phyloP scores from a whole-genome alignment of 2,329 filamentous ascomycete genomes.

The Colletotrichum sp. region DNA sequence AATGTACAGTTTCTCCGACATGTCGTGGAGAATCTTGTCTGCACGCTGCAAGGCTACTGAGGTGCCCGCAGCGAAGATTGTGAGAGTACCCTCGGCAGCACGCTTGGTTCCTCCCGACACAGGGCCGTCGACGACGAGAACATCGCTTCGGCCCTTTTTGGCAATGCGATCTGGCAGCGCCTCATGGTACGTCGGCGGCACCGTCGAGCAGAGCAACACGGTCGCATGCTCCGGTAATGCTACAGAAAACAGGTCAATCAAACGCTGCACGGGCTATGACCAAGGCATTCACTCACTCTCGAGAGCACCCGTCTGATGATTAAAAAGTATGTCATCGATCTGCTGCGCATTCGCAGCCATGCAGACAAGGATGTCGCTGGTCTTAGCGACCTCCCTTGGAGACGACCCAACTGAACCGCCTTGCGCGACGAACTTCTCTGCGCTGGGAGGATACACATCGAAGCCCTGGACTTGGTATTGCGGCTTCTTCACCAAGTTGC shows the following conservation, averaged over 20 bases:
- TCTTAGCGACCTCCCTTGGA: constrained; percentile 29
- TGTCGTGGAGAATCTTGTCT: constrained; percentile 57
- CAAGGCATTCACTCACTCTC: background rate
- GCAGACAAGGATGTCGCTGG: constrained; percentile 35
- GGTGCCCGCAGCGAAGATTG: constrained; percentile 65
- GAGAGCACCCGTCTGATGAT: constrained; percentile 28
- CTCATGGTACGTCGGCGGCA: constrained; percentile 33
- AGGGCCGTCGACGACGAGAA: constrained; percentile 70
- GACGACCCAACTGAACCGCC: constrained; percentile 24
- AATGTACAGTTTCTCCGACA: constrained; percentile 62
- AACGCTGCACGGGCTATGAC: background rate
- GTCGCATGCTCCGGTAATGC: constrained; percentile 18
- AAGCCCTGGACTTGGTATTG: constrained; percentile 34
- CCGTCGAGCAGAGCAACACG: constrained; percentile 38
- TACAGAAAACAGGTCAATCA: background rate
- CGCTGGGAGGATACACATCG: constrained; percentile 32
- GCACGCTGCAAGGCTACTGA: constrained; percentile 55
- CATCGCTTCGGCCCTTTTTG: constrained; percentile 10
- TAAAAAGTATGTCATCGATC: constrained; percentile 36
- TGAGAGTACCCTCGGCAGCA: constrained; percentile 73
- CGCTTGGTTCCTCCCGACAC: constrained; percentile 74
- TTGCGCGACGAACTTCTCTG: constrained; percentile 31
- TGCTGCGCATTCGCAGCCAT: constrained; percentile 42
- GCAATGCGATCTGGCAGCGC: constrained; percentile 8
- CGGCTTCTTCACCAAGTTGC: constrained; percentile 33